These are phyloP conservation scores for Pestalotiopsis sp. DNA, from an alignment of 2,329 filamentous ascomycete species.

Conservation along the genomic window DNA sequence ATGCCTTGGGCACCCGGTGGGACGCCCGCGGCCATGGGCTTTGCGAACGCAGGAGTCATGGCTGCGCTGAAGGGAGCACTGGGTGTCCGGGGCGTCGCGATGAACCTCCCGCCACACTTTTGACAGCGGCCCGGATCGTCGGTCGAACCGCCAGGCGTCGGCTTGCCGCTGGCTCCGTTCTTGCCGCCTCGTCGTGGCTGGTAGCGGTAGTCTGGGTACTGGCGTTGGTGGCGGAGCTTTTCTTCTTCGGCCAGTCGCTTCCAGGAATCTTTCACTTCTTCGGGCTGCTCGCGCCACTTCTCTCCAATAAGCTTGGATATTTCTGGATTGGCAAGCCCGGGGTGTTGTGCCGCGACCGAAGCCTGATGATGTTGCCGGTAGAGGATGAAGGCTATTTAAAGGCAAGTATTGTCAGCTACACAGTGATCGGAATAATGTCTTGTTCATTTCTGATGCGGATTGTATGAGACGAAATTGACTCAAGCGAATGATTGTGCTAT, in stretches of 20 bases:
- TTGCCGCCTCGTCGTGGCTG: constrained; percentile 74
- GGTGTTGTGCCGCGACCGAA: constrained; percentile 77
- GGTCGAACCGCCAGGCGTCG: constrained; percentile 23
- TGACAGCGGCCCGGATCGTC: constrained; percentile 64
- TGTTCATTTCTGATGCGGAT: too few relatives aligned
- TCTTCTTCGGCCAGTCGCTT: constrained; percentile 90
- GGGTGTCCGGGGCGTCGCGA: constrained; percentile 64
- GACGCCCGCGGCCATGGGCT: constrained; percentile 1
- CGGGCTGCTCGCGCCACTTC: constrained; percentile 81
- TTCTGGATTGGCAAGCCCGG: constrained; percentile 90
- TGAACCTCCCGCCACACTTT: constrained; percentile 72
- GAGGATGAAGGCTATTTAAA: constrained; percentile 82
- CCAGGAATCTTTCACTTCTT: constrained; percentile 82
- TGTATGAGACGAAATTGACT: not conserved
- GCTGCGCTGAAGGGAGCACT: constrained; percentile 48
- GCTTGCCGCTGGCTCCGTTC: constrained; percentile 7
- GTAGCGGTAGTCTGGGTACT: constrained; percentile 94
- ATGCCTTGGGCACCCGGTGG: not conserved
- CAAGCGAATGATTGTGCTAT: too few relatives aligned
- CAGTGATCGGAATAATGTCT: too few relatives aligned
- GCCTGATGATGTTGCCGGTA: constrained; percentile 94
- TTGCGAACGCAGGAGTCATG: constrained; percentile 28
- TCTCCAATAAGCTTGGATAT: constrained; percentile 97
- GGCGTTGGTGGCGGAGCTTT: constrained; percentile 83
- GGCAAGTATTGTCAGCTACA: constrained; percentile 13